These are phyloP conservation scores for Colletotrichum agaves DNA, from an alignment of 2,329 filamentous ascomycete species.

Conservation along the genomic window DNA sequence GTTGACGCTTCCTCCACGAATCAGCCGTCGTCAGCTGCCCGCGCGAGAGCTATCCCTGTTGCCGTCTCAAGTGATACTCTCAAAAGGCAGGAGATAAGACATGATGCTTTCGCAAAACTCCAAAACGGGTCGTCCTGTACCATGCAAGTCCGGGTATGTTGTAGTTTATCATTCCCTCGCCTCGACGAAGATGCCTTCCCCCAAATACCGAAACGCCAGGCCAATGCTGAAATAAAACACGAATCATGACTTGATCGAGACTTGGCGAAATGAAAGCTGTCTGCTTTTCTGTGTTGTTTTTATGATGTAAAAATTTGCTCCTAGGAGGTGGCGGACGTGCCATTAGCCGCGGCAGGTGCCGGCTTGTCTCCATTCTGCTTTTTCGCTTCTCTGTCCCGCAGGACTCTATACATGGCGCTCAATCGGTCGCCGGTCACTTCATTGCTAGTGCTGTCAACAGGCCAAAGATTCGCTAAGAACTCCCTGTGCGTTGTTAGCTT, in stretches of 20 bases:
- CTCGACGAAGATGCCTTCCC: constrained; percentile 34
- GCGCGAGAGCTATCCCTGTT: not conserved
- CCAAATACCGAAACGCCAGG: constrained; percentile 38
- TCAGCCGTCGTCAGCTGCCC: constrained; percentile 9
- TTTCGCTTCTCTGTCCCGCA: constrained; percentile 48
- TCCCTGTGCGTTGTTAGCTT: constrained; percentile 47
- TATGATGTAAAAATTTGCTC: constrained; percentile 22
- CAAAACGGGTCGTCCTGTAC: constrained; percentile 38
- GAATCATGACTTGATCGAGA: constrained; percentile 30
- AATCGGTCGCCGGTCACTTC: constrained; percentile 56
- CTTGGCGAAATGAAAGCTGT: constrained; percentile 21
- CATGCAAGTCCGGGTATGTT: constrained; percentile 40
- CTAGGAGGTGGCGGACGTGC: constrained; percentile 36
- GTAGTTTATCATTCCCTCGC: constrained; percentile 39
- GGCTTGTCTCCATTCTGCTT: constrained; percentile 32
- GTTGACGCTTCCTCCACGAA: not conserved
- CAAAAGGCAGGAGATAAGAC: constrained; percentile 25
- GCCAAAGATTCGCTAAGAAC: constrained; percentile 58
- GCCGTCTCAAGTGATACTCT: not conserved
- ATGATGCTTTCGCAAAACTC: constrained; percentile 38
- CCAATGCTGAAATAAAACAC: constrained; percentile 38
- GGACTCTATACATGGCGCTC: constrained; percentile 57
- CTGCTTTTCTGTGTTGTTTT: constrained; percentile 16
- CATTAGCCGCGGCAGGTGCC: constrained; percentile 32
- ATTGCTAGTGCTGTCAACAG: constrained; percentile 57